Percentiles rank a stretch among this genome's conserved stretches.
Conservation (phyloP, 2,329 filamentous ascomycete species). For the Trichoderma lentiforme region DNA sequence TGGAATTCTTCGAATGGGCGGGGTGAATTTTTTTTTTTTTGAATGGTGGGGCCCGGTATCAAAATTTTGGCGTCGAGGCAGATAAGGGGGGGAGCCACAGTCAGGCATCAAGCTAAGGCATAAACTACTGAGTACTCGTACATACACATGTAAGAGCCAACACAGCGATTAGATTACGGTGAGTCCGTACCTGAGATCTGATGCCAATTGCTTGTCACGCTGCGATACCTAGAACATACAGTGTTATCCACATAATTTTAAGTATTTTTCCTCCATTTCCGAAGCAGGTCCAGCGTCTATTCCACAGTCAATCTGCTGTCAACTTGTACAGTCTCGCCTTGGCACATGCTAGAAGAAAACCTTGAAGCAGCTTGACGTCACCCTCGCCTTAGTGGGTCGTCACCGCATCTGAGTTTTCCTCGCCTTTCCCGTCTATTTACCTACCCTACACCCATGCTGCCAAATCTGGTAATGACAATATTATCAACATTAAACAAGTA, state of each 20-base stretch:
- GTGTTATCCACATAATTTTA: background rate
- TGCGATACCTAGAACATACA: background rate
- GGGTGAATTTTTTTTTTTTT: slow-evolving; percentile 42
- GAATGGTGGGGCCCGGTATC: slow-evolving; percentile 38
- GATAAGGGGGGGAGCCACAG: slow-evolving; percentile 19
- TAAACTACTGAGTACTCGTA: slow-evolving; percentile 20
- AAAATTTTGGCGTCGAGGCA: slow-evolving; percentile 30
- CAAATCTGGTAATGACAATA: background rate
- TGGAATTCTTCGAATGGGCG: slow-evolving; percentile 27
- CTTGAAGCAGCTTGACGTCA: slow-evolving; percentile 17
- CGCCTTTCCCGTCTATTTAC: background rate
- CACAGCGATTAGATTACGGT: background rate
- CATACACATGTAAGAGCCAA: background rate
- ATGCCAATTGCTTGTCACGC: background rate
- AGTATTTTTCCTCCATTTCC: background rate
- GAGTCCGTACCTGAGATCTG: background rate
- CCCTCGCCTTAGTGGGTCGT: slow-evolving; percentile 7
- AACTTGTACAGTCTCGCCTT: background rate
- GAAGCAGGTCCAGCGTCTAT: background rate
- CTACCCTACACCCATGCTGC: background rate
- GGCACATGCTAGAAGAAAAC: background rate
- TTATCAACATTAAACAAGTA: background rate
- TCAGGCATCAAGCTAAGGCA: slow-evolving; percentile 38
- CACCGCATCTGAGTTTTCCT: background rate
- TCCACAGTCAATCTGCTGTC: background rate